These are phyloP conservation scores for Cordyceps sp. DNA, from an alignment of 2,329 filamentous ascomycete genomes.

Conservation along the genomic window DNA sequence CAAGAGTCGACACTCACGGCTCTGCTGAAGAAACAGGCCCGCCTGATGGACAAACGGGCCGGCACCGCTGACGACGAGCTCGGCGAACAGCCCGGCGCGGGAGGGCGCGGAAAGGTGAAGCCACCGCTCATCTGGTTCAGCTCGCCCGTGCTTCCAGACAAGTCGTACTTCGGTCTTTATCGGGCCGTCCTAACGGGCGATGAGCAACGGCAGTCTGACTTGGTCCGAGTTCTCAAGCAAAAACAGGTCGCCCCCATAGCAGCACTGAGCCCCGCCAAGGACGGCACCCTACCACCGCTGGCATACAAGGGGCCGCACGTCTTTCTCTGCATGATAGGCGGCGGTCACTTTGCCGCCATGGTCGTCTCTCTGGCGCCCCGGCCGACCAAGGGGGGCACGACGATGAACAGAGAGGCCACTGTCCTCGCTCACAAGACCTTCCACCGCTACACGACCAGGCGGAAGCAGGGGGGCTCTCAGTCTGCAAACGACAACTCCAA, in stretches of 20 bases:
- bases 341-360: conserved; percentile 96
- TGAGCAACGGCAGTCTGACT: conserved; percentile 45
- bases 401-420: conserved; percentile 69
- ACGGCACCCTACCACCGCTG: conserved; percentile 36
- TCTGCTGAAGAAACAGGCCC: conserved; percentile 70
- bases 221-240: conserved; percentile 52
- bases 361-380: conserved; percentile 77
- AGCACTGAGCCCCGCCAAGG: conserved; percentile 35
- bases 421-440: conserved; percentile 95
- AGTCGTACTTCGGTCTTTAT: conserved; percentile 75
- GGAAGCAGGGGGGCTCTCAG: conserved; percentile 92
- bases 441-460: conserved; percentile 86
- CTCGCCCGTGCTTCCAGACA: conserved; percentile 56
- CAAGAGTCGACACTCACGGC: conserved; percentile 59
- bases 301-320: conserved; percentile 63
- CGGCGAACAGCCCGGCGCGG: conserved; percentile 18
- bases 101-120: conserved; percentile 41
- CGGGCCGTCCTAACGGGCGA: conserved; percentile 58
- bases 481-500: conserved; percentile 91
- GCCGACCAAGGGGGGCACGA: conserved; percentile 47
- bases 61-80: conserved; percentile 34
- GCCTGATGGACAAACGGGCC: conserved; percentile 36
- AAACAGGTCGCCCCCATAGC: conserved; percentile 59
- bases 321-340: conserved; percentile 97
- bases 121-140: conserved; percentile 74